A percentile compares a stretch with the other conserved stretches of the same genome.
These are phyloP conservation scores for Colletotrichum tropicale DNA, from an alignment of 2,329 filamentous ascomycete species.

Conservation along the genomic window DNA sequence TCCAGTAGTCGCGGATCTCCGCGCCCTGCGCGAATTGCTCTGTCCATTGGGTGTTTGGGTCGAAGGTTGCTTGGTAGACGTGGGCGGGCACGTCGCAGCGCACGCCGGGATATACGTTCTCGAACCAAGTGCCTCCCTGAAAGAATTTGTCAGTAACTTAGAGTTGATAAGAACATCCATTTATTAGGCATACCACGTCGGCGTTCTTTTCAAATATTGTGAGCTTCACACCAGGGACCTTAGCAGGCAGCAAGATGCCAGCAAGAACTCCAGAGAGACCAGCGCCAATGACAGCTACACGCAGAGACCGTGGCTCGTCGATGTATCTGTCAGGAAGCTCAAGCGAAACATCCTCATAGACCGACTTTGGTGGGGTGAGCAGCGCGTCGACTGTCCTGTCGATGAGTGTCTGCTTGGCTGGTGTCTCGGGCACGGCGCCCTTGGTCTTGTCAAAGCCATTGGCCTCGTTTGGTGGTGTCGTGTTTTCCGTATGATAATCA, in stretches of 20 bases:
- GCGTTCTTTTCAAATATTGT: slow-evolving; percentile 72
- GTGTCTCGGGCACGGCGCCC: neutral
- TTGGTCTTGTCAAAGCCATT: neutral
- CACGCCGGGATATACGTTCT: slow-evolving; percentile 67
- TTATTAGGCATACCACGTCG: slow-evolving; percentile 61
- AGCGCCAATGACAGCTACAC: slow-evolving; percentile 68
- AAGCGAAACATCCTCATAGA: slow-evolving; percentile 16
- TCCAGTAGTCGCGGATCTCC: slow-evolving; percentile 73
- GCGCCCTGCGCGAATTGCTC: slow-evolving; percentile 69
- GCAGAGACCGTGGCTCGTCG: slow-evolving; percentile 50
- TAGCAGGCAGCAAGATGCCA: slow-evolving; percentile 69
- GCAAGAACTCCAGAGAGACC: slow-evolving; percentile 68
- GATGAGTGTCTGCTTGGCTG: neutral
- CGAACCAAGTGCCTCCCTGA: slow-evolving; percentile 58
- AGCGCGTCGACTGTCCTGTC: slow-evolving; percentile 3
- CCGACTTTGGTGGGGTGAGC: slow-evolving; percentile 9
- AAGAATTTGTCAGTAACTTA: neutral
- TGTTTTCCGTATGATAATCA: slow-evolving; percentile 2
- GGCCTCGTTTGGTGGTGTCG: neutral
- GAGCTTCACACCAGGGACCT: slow-evolving; percentile 70
- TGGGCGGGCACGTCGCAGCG: slow-evolving; percentile 72
- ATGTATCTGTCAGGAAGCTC: slow-evolving; percentile 42
- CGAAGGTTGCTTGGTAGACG: slow-evolving; percentile 73
- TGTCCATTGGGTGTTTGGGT: slow-evolving; percentile 71
- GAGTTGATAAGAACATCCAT: accelerated